Base-by-base conservation (phyloP, 2,329 filamentous ascomycete genomes). In the Shiraia bambusicola region DNA sequence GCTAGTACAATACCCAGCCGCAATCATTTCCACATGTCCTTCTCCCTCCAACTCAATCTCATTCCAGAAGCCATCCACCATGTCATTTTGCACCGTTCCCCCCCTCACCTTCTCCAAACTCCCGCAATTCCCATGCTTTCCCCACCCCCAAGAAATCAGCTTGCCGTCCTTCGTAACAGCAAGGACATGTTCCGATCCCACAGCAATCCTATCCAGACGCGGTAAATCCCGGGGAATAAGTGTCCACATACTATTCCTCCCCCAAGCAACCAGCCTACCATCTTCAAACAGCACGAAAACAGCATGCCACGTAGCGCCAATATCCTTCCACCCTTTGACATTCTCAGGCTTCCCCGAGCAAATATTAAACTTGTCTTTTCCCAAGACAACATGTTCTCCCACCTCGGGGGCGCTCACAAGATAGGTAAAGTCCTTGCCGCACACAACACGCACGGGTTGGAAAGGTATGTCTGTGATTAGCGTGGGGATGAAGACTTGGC, bases 81-180 rank as follows among this genome's bases (percentile, higher is more conserved):
- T 63, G 9, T 63, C 57, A 4, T 63, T 58, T n/a, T n/a, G n/a
- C 33, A 52, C 51, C 1, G 58, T 32, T 5, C 54, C 45, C 2
- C 47, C 44, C 15, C 34, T 31, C 9, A 54, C 16, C 1, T 13
- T 40, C 1, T 28, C 49, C 6, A 60, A 19, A 31, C 61, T 43
- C 3, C 93, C 93, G 66, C 93, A 98, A 65, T 98, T 98, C 1
- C 93, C 93, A 70, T 98, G 93, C 69, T 97, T 92, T 2, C 90
- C 91, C 93, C 93, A 98, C 14, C 93, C 93, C 89, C 92, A 97
- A 1, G 88, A 81, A 34, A 94, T 70, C 1, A 95, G 81, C 36
- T 84, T 79, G 1, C 81, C 81, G 14, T 78, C 74, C 8, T 70
- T 71, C 0, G 86, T 82, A 17, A 92, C 69, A 7, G 83, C 88